Conservation (phyloP, 257 asterid genomes). For the Paraleonurus japonicus region DNA sequence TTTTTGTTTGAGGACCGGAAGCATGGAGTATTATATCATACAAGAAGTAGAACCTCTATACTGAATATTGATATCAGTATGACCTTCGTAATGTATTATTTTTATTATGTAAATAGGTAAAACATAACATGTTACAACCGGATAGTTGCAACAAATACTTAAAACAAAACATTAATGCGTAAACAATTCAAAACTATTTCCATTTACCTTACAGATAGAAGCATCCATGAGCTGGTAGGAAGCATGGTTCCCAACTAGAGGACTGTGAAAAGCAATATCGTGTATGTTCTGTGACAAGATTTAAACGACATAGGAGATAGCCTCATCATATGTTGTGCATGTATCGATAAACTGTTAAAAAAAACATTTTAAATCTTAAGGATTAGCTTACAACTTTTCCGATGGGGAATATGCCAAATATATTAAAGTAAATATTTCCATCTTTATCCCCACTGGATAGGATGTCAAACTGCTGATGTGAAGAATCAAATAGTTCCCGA, state of each 20-base stretch:
- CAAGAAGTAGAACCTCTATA: neutral
- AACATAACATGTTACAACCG: neutral
- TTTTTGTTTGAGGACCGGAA: neutral
- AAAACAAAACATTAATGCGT: conserved; percentile 10
- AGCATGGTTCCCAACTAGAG: conserved; percentile 36
- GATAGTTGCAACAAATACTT: conserved; percentile 9
- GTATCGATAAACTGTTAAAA: conserved; percentile 4
- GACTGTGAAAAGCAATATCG: conserved; percentile 41
- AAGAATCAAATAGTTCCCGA: conserved; percentile 83
- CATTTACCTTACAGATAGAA: conserved; percentile 65
- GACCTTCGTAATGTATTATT: neutral
- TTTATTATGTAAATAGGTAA: conserved; percentile 9
- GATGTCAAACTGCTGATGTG: conserved; percentile 73
- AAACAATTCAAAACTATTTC: conserved; percentile 14
- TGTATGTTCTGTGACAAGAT: conserved; percentile 63
- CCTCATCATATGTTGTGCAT: conserved; percentile 17
- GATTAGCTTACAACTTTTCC: conserved; percentile 83
- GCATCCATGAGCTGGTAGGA: conserved; percentile 60
- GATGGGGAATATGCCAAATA: conserved; percentile 92
- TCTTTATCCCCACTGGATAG: conserved; percentile 91
- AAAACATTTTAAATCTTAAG: conserved; percentile 2
- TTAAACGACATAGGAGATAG: conserved; percentile 24
- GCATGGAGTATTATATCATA: neutral
- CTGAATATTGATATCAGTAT: neutral
- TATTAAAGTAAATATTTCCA: conserved; percentile 86